These are phyloP conservation scores for Talaromyces albobiverticillius DNA, from an alignment of 2,329 filamentous ascomycete genomes.

Conservation along the genomic window DNA sequence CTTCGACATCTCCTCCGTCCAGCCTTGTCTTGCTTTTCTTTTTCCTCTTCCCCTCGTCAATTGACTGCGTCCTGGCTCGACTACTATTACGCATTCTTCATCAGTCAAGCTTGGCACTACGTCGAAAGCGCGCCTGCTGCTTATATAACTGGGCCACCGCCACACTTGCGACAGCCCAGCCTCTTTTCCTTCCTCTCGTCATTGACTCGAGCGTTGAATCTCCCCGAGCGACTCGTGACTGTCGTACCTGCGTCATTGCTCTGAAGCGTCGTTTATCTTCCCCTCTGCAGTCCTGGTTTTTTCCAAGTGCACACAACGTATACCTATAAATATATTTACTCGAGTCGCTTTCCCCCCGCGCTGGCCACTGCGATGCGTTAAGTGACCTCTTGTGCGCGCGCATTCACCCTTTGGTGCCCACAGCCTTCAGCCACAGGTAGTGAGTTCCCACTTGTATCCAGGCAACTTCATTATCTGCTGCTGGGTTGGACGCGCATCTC, in stretches of 20 bases:
- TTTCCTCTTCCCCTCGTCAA: neutral
- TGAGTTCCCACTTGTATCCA: neutral
- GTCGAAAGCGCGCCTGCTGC: neutral
- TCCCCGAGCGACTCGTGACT: neutral
- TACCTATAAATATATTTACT: neutral
- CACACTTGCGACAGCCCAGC: conserved; percentile 9
- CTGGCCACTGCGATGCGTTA: conserved; percentile 3
- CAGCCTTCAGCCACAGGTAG: neutral
- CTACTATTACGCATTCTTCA: too few relatives aligned
- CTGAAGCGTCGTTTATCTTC: neutral
- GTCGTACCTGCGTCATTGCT: neutral
- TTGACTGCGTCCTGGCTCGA: too few relatives aligned
- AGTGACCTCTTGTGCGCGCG: neutral
- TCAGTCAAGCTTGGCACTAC: too few relatives aligned
- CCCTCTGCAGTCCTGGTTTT: neutral
- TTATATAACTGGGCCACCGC: conserved; percentile 10
- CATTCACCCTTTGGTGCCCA: neutral
- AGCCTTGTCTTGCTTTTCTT: neutral
- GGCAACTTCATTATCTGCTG: neutral
- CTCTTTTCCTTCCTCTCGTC: neutral
- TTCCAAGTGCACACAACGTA: neutral
- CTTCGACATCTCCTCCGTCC: neutral
- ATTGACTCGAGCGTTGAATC: neutral
- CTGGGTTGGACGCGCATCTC: neutral
- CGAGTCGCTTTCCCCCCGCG: too few relatives aligned